Evolutionary conservation across 2,329 filamentous ascomycete species (phyloP).

Genomic region (Ophiostoma montium): DNA sequence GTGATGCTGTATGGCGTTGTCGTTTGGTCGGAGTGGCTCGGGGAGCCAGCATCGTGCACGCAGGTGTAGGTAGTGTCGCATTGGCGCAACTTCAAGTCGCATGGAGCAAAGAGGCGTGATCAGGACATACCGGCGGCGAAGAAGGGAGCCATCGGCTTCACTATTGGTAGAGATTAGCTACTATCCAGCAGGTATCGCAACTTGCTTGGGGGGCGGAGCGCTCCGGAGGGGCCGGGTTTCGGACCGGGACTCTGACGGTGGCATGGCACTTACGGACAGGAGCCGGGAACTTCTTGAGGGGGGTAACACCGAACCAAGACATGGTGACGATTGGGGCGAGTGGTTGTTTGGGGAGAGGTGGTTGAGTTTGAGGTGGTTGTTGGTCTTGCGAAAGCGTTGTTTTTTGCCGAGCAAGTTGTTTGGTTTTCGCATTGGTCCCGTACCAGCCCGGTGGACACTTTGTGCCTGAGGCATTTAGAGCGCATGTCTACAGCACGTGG

Average conservation of each 20-base stretch:
- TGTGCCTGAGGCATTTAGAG: slow-evolving; percentile 6
- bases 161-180: slow-evolving; percentile 31
- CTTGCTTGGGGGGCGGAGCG: neutral
- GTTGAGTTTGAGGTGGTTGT: neutral
- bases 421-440: slow-evolving; percentile 5
- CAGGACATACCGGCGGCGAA: slow-evolving; percentile 70
- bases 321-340: slow-evolving; percentile 45
- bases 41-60: neutral
- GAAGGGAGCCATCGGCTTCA: slow-evolving; percentile 85
- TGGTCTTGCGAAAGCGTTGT: slow-evolving; percentile 2
- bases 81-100: neutral
- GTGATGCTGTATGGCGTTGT: neutral
- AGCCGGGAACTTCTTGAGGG: slow-evolving; percentile 66
- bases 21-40: neutral
- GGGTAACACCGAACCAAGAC: slow-evolving; percentile 54
- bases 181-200: neutral
- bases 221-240: neutral
- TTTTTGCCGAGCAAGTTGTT: slow-evolving; percentile 1
- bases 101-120: neutral
- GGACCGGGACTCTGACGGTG: slow-evolving; percentile 8
- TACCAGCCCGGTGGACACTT: slow-evolving; percentile 4
- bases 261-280: slow-evolving; percentile 52
- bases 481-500: neutral
- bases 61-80: neutral
- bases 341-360: slow-evolving; percentile 13